Evolutionary conservation across 768 basidiomycete species (phyloP).

Genomic region (Hygrocybe punicea): DNA sequence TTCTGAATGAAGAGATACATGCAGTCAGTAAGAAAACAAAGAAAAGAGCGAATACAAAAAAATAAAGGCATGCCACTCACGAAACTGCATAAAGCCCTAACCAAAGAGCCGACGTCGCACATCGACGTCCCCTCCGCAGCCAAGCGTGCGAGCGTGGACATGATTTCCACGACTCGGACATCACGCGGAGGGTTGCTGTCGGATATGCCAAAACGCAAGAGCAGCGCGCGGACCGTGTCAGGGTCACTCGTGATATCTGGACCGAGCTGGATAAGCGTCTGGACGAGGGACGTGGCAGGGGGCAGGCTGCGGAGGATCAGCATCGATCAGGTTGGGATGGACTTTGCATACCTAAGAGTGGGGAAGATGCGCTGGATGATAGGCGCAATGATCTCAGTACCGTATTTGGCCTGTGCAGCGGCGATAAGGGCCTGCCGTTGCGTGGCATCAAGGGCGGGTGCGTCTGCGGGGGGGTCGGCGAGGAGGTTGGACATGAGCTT

Average conservation of each 20-base stretch:
- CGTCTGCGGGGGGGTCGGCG: conserved; percentile 63
- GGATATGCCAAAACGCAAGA: conserved; percentile 73
- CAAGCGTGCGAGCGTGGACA: conserved; percentile 61
- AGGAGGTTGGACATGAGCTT: conserved; percentile 81
- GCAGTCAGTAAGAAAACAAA: conserved; percentile 3
- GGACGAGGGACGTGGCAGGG: conserved; percentile 65
- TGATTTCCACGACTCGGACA: conserved; percentile 65
- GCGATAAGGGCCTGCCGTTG: conserved; percentile 75
- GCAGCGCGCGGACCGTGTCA: conserved; percentile 64
- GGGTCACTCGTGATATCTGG: conserved; percentile 74
- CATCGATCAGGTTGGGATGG: background rate
- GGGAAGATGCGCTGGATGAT: conserved; percentile 73
- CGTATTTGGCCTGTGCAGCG: conserved; percentile 77
- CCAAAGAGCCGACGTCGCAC: conserved; percentile 72
- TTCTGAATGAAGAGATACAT: no score
- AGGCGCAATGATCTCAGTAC: conserved; percentile 68
- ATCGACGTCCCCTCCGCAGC: conserved; percentile 69
- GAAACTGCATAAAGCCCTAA: conserved; percentile 68
- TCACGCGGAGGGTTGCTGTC: conserved; percentile 70
- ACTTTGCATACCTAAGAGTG: conserved; percentile 57
- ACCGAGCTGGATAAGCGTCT: conserved; percentile 72
- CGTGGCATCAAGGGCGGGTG: conserved; percentile 64
- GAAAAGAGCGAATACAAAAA: conserved; percentile 6
- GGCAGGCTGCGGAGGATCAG: conserved; percentile 48
- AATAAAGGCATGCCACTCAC: conserved; percentile 44